These are phyloP conservation scores for Cyclotella distinguenda DNA, from an alignment of 108 stramenopile genomes.

Conservation along the genomic window DNA sequence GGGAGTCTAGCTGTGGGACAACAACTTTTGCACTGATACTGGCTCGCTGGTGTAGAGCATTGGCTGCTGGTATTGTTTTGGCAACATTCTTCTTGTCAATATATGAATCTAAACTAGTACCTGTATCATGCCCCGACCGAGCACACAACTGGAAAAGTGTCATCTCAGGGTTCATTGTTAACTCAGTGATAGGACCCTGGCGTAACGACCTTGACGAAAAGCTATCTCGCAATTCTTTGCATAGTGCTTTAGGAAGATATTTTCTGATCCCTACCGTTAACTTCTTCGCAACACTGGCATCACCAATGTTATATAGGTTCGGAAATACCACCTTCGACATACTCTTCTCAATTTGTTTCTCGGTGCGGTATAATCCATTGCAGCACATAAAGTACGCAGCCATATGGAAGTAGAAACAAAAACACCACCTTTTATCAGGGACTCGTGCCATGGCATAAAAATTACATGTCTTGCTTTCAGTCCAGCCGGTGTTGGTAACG, in stretches of 20 bases:
- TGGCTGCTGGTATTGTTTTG: background rate
- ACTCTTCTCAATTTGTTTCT: background rate
- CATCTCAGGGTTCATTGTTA: background rate
- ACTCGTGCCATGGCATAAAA: background rate
- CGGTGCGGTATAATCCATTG: background rate
- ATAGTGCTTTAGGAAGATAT: background rate
- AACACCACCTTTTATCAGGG: background rate
- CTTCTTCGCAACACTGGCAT: background rate
- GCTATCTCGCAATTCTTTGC: background rate
- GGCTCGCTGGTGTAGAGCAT: background rate
- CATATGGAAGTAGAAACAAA: background rate
- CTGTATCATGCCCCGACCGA: background rate
- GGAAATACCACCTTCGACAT: slow-evolving; percentile 1
- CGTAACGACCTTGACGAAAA: slow-evolving; percentile 8
- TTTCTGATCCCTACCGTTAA: background rate
- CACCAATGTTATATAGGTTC: background rate
- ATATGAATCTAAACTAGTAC: background rate
- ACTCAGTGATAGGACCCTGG: background rate
- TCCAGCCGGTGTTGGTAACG: background rate
- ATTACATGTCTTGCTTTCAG: background rate
- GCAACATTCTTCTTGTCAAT: background rate
- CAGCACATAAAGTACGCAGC: background rate
- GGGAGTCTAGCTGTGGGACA: background rate
- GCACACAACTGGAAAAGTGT: background rate
- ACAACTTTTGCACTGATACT: background rate